Percentiles rank a stretch among this genome's conserved stretches.
Conservation (phyloP, 306 rosid species). For the Trifolium pratense region DNA sequence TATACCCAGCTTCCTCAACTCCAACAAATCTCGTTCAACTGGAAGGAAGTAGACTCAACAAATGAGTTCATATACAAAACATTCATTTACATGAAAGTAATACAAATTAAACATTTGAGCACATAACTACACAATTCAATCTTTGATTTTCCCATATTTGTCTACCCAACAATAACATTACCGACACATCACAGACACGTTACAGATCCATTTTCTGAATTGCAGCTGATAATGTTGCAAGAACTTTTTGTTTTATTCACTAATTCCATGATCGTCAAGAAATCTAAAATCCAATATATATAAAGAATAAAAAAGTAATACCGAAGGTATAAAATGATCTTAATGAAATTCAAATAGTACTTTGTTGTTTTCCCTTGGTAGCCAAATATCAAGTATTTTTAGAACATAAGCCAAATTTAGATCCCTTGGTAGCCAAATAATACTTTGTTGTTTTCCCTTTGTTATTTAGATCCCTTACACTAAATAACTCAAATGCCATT, state of each 20-base stretch:
- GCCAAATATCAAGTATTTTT: not conserved
- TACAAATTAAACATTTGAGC: constrained; percentile 2
- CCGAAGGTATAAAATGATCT: not conserved
- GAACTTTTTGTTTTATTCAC: not conserved
- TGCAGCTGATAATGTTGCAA: constrained; percentile 13
- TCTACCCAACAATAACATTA: constrained; percentile 2
- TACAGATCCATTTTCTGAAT: not conserved
- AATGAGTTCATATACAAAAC: constrained; percentile 30
- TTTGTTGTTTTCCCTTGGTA: not conserved
- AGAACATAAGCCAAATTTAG: too few species aligned
- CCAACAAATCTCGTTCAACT: constrained; percentile 91
- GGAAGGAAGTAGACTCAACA: constrained; percentile 44
- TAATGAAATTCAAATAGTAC: not conserved
- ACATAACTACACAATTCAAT: not conserved
- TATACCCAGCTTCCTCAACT: constrained; percentile 89
- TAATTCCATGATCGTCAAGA: not conserved
- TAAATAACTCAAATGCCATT: not conserved
- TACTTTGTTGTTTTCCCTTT: not conserved
- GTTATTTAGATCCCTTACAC: not conserved
- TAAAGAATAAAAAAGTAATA: not conserved
- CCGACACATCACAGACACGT: constrained; percentile 6
- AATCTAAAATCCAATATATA: not conserved
- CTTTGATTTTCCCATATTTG: constrained; percentile 12
- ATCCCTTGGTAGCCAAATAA: too few species aligned
- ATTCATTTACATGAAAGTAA: constrained; percentile 29